A percentile compares a stretch with the other conserved stretches of the same genome.
These are phyloP conservation scores for Aspergillus asperescens DNA, from an alignment of 495 filamentous ascomycete genomes.

Conservation along the genomic window DNA sequence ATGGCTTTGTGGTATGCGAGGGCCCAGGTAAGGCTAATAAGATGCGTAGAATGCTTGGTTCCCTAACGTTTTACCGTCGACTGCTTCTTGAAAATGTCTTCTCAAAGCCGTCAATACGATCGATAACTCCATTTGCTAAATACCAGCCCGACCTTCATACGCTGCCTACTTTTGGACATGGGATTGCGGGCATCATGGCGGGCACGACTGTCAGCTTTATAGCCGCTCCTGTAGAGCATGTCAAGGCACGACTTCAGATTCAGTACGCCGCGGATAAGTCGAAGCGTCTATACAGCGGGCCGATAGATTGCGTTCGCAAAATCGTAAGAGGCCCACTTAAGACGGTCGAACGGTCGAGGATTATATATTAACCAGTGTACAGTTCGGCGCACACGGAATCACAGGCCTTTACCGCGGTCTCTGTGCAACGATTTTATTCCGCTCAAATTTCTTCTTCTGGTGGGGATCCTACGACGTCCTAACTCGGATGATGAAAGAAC, in stretches of 20 bases:
- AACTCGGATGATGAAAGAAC: conserved; percentile 56
- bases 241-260: conserved; percentile 90
- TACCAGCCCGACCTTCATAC: conserved; percentile 33
- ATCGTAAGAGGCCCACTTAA: conserved; percentile 44
- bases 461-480: conserved; percentile 90
- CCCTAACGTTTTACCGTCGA: conserved; percentile 80
- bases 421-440: conserved; percentile 77
- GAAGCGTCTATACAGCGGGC: conserved; percentile 74
- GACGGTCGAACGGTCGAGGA: no score
- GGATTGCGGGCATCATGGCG: conserved; percentile 77
- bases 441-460: conserved; percentile 95
- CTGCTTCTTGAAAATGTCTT: conserved; percentile 76
- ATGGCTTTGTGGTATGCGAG: no score
- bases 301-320: conserved; percentile 73
- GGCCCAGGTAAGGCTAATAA: no score
- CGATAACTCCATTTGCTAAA: conserved; percentile 29
- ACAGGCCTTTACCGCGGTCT: conserved; percentile 80
- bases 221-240: conserved; percentile 88
- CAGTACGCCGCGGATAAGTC: conserved; percentile 77
- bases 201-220: conserved; percentile 88
- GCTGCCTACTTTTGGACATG: conserved; percentile 78
- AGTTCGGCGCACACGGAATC: conserved; percentile 61
- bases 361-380: not conserved
- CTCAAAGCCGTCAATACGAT: conserved; percentile 46
- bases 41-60: conserved; percentile 71